phyloP scores from a whole-genome alignment of 352 stramenopile species.

The Phytopythium mirpurense region DNA sequence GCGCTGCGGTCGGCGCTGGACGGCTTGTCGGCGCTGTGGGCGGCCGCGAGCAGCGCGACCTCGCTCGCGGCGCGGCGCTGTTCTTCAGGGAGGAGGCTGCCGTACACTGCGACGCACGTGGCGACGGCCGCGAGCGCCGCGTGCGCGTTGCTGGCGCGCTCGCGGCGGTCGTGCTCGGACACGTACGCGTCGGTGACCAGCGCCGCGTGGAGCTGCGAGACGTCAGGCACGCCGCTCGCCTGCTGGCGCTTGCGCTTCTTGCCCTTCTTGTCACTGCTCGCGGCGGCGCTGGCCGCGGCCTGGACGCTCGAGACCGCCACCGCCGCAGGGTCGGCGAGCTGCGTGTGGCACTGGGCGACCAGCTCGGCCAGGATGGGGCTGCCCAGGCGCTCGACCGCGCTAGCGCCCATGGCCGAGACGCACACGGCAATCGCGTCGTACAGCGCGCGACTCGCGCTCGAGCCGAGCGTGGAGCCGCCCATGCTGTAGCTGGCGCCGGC shows the following conservation, averaged over 20 bases:
- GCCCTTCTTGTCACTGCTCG: slow-evolving; percentile 38
- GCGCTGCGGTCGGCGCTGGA: background rate
- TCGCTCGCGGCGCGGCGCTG: slow-evolving; percentile 39
- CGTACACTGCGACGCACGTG: slow-evolving; percentile 53
- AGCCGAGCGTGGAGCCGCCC: slow-evolving; percentile 9
- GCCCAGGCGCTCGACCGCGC: slow-evolving; percentile 67
- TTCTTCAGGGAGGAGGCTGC: slow-evolving; percentile 41
- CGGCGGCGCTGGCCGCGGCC: slow-evolving; percentile 13
- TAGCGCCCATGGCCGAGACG: slow-evolving; percentile 50
- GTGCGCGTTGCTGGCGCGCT: slow-evolving; percentile 39
- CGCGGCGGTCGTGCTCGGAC: slow-evolving; percentile 39
- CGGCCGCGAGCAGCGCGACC: slow-evolving; percentile 33
- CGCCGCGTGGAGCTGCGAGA: slow-evolving; percentile 33
- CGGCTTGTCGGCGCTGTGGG: background rate
- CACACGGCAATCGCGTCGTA: slow-evolving; percentile 45
- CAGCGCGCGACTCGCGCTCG: slow-evolving; percentile 30
- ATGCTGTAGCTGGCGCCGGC: slow-evolving; percentile 17
- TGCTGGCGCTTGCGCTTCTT: slow-evolving; percentile 85
- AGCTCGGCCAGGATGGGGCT: slow-evolving; percentile 59
- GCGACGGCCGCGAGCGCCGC: slow-evolving; percentile 48
- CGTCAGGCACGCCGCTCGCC: slow-evolving; percentile 15
- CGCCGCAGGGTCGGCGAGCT: slow-evolving; percentile 21
- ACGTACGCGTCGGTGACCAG: slow-evolving; percentile 37
- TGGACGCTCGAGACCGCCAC: background rate
- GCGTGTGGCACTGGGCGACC: slow-evolving; percentile 44